Conservation (phyloP, 2,329 filamentous ascomycete species). For the Monosporascus sp. region DNA sequence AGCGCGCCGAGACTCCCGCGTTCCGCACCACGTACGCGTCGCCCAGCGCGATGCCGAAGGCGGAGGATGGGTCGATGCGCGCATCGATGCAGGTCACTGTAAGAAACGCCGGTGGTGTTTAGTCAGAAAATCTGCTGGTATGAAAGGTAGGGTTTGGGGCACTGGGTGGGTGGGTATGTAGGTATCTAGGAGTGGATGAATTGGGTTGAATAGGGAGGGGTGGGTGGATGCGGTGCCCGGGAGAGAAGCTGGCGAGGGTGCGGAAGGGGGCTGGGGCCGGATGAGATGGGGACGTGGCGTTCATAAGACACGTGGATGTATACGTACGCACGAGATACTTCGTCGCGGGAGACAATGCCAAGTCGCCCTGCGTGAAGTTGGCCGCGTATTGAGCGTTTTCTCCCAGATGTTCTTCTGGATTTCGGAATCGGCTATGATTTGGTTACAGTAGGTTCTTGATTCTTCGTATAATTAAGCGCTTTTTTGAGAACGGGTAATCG, state of each 20-base stretch:
- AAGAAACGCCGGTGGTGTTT: conserved; percentile 7
- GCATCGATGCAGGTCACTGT: conserved; percentile 79
- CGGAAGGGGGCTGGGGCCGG: too few species aligned
- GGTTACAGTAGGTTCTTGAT: background rate
- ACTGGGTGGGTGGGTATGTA: conserved; percentile 4
- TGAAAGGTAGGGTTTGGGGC: too few species aligned
- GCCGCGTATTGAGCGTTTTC: conserved; percentile 54
- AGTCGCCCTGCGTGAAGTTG: conserved; percentile 59
- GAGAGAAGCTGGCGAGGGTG: background rate
- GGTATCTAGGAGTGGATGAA: conserved; percentile 5
- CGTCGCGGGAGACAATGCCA: conserved; percentile 65
- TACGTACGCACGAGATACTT: conserved; percentile 58
- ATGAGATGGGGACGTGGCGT: too few species aligned
- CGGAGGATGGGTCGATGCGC: conserved; percentile 60
- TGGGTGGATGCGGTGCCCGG: too few species aligned
- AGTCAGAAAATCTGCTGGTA: background rate
- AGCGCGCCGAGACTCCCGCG: conserved; percentile 62
- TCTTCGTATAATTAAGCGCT: background rate
- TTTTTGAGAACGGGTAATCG: too few species aligned
- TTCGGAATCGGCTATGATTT: conserved; percentile 26
- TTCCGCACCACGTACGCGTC: conserved; percentile 78
- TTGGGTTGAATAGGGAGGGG: background rate
- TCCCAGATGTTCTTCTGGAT: conserved; percentile 50
- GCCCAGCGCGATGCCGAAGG: conserved; percentile 66
- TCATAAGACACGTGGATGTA: too few species aligned